Evolutionary conservation across 495 filamentous ascomycete species (phyloP).

Genomic region (Podospora conica): DNA sequence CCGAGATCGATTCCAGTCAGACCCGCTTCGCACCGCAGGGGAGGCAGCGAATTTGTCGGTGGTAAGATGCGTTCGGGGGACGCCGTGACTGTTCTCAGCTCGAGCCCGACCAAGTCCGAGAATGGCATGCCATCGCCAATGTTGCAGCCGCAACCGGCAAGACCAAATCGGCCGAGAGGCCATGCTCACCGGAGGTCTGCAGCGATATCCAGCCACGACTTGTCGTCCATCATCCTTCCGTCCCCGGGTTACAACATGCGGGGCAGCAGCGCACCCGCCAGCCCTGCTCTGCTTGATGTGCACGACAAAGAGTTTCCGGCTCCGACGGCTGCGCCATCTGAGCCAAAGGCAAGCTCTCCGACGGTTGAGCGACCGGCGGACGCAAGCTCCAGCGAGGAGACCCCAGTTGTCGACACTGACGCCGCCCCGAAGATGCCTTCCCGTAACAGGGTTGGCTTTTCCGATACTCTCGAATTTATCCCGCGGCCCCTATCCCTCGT

Average conservation of each 20-base stretch:
- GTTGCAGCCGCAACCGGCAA: conserved; percentile 43
- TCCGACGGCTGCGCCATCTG: conserved; percentile 11
- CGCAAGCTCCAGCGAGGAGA: background rate
- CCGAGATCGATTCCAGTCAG: conserved; percentile 38
- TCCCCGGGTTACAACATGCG: conserved; percentile 43
- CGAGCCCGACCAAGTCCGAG: conserved; percentile 59
- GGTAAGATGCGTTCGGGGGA: conserved; percentile 56
- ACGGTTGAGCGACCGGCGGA: background rate
- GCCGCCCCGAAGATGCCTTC: conserved; percentile 34
- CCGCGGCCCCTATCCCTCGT: conserved; percentile 66
- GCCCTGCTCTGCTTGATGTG: conserved; percentile 49
- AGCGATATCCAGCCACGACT: conserved; percentile 78
- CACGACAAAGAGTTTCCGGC: conserved; percentile 35
- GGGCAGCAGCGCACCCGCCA: conserved; percentile 60
- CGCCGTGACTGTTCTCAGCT: conserved; percentile 51
- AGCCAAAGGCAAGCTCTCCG: conserved; percentile 6
- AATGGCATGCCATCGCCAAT: conserved; percentile 46
- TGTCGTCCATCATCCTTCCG: conserved; percentile 62
- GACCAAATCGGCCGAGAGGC: conserved; percentile 51
- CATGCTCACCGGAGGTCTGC: conserved; percentile 84
- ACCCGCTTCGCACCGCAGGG: conserved; percentile 58
- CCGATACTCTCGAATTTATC: conserved; percentile 59
- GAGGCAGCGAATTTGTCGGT: conserved; percentile 74
- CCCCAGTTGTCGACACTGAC: conserved; percentile 16
- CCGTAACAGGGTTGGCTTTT: conserved; percentile 52